These are phyloP conservation scores for Strobilomyces echinocephalus DNA, from an alignment of 768 basidiomycete species.

Conservation along the genomic window DNA sequence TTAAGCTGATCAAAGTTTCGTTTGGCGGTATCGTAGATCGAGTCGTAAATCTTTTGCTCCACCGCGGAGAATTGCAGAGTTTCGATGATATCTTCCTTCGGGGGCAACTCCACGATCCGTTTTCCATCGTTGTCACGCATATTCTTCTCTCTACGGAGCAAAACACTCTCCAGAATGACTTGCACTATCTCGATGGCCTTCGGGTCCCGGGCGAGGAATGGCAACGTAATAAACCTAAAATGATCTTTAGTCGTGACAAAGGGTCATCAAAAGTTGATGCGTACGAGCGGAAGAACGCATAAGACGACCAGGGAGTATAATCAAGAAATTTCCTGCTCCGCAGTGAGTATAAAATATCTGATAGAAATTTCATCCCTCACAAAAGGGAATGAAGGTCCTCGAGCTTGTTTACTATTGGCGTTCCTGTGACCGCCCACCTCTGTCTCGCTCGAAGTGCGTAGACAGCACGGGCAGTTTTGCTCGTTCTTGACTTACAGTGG, in stretches of 20 bases:
- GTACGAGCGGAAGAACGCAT: conserved; percentile 85
- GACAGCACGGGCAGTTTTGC: conserved; percentile 84
- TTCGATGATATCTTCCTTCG: conserved; percentile 75
- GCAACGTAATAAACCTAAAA: conserved; percentile 79
- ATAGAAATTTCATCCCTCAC: conserved; percentile 49
- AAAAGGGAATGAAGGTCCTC: conserved; percentile 89
- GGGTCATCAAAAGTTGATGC: conserved; percentile 20
- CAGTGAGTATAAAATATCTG: conserved; percentile 18
- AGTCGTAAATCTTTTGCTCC: conserved; percentile 87
- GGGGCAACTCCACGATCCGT: conserved; percentile 81
- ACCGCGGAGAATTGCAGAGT: conserved; percentile 73
- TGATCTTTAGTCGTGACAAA: conserved; percentile 1
- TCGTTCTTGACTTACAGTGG: conserved; percentile 84
- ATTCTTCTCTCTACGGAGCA: conserved; percentile 88
- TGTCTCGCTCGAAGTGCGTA: conserved; percentile 76
- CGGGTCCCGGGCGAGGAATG: conserved; percentile 86
- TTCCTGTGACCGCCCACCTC: conserved; percentile 92
- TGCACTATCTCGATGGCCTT: conserved; percentile 95
- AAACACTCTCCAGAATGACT: conserved; percentile 82
- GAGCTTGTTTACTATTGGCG: conserved; percentile 91
- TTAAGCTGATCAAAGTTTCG: conserved; percentile 73
- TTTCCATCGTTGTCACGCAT: conserved; percentile 87
- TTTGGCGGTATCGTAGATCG: conserved; percentile 77
- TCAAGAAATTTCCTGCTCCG: conserved; percentile 63
- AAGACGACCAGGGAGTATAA: conserved; percentile 77